phyloP scores from a whole-genome alignment of 176 grass and related monocot genomes.

The Tillandsia fasciculata region DNA sequence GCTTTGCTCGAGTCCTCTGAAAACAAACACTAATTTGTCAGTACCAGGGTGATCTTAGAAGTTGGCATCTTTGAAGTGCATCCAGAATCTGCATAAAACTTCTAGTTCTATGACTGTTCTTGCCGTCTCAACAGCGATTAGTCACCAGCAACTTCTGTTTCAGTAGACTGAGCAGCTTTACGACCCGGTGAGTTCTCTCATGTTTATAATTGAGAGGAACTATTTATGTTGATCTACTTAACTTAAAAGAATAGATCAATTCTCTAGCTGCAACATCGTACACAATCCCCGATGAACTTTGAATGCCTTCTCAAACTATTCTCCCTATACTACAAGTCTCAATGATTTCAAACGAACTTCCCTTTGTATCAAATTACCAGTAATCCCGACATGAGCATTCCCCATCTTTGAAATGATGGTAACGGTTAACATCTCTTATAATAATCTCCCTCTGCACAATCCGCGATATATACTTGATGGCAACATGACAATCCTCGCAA shows the following conservation, averaged over 20 bases:
- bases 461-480: constrained; percentile 66
- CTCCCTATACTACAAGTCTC: not conserved
- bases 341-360: not conserved
- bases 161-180: not conserved
- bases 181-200: not conserved
- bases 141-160: not conserved
- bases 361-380: constrained; percentile 19
- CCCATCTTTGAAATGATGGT: constrained; percentile 65
- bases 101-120: not conserved
- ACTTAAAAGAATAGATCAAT: not conserved
- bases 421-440: constrained; percentile 78
- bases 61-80: too few relatives aligned
- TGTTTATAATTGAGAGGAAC: not conserved
- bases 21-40: too few relatives aligned
- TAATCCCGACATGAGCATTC: constrained; percentile 80
- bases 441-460: constrained; percentile 59
- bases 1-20: too few relatives aligned
- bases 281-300: not conserved
- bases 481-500: constrained; percentile 70
- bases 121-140: not conserved
- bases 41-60: too few relatives aligned
- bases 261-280: not conserved
- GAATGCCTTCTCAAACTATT: not conserved
- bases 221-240: not conserved
- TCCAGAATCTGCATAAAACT: not conserved